Evolutionary conservation across 2,329 filamentous ascomycete genomes (phyloP).

Genomic region (Ophiocordyceps robertsii): DNA sequence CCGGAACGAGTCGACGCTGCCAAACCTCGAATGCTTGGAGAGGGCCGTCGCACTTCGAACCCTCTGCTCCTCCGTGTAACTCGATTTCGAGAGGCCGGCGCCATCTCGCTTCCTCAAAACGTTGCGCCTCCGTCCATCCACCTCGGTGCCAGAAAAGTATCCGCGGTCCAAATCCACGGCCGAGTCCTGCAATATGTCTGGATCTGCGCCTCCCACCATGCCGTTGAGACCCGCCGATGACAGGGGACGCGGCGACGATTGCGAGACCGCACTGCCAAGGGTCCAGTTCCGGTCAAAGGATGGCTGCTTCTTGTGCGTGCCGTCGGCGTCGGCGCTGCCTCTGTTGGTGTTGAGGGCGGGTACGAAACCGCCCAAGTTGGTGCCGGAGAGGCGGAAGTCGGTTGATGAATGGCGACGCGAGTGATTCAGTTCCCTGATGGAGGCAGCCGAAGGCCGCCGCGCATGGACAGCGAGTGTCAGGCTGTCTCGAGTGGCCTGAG

Average conservation of each 20-base stretch:
- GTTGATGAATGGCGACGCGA: conserved; percentile 80
- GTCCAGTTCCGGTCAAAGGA: conserved; percentile 63
- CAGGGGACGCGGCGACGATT: conserved; percentile 29
- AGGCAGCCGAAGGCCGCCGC: conserved; percentile 64
- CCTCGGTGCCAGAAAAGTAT: conserved; percentile 85
- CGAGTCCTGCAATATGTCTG: conserved; percentile 28
- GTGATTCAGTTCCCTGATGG: conserved; percentile 69
- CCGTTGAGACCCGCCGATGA: conserved; percentile 40
- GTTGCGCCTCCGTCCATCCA: conserved; percentile 63
- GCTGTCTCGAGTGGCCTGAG: conserved; percentile 26
- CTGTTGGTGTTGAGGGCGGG: conserved; percentile 30
- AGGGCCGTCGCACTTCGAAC: conserved; percentile 51
- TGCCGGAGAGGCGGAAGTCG: conserved; percentile 42
- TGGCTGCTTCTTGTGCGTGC: conserved; percentile 47
- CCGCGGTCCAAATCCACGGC: conserved; percentile 63
- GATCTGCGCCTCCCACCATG: conserved; percentile 19
- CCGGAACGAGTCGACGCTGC: conserved; percentile 62
- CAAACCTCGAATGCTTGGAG: conserved; percentile 63
- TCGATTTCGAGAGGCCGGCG: conserved; percentile 51
- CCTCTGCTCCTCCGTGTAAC: conserved; percentile 62
- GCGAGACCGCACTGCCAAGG: conserved; percentile 36
- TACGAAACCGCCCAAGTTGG: conserved; percentile 8
- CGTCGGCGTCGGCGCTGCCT: conserved; percentile 25
- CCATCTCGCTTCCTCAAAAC: conserved; percentile 69
- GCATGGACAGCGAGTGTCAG: conserved; percentile 33